These are phyloP conservation scores for Sinapis alba DNA, from an alignment of 441 rosid species.

Conservation along the genomic window DNA sequence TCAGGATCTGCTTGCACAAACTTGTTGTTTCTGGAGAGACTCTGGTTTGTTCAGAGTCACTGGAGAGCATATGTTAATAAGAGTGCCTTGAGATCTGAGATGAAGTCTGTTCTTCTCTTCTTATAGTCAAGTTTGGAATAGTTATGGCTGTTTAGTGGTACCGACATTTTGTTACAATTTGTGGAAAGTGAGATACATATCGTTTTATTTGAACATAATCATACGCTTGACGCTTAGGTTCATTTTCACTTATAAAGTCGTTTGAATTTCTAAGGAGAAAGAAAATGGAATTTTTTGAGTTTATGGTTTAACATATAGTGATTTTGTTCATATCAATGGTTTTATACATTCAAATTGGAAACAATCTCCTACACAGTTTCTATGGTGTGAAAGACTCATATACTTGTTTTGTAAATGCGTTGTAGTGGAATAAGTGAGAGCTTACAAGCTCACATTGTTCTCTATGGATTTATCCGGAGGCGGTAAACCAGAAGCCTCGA, in stretches of 20 bases:
- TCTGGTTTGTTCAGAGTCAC: too few relatives aligned
- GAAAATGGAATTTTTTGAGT: neutral
- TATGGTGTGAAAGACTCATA: slow-evolving; percentile 12
- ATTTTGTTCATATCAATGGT: slow-evolving; percentile 32
- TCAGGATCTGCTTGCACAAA: too few relatives aligned
- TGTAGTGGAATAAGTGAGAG: neutral
- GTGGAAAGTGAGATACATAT: neutral
- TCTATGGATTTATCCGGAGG: slow-evolving; percentile 44
- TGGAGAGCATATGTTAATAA: too few relatives aligned
- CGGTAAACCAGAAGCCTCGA: slow-evolving; percentile 82
- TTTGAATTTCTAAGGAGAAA: neutral
- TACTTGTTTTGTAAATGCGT: neutral
- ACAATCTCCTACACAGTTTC: slow-evolving; percentile 25
- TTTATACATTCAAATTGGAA: slow-evolving; percentile 29
- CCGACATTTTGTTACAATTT: neutral
- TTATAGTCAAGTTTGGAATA: neutral
- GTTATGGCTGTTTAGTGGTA: neutral
- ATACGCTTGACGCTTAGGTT: neutral
- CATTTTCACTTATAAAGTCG: neutral
- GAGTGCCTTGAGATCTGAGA: neutral
- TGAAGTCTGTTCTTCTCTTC: neutral
- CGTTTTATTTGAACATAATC: neutral
- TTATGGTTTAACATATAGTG: slow-evolving; percentile 9
- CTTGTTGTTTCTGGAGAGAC: too few relatives aligned
- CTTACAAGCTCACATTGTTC: slow-evolving; percentile 25